A percentile compares a stretch with the other conserved stretches of the same genome.
phyloP scores from a whole-genome alignment of 345 rosid species.

The Syzygium grande region DNA sequence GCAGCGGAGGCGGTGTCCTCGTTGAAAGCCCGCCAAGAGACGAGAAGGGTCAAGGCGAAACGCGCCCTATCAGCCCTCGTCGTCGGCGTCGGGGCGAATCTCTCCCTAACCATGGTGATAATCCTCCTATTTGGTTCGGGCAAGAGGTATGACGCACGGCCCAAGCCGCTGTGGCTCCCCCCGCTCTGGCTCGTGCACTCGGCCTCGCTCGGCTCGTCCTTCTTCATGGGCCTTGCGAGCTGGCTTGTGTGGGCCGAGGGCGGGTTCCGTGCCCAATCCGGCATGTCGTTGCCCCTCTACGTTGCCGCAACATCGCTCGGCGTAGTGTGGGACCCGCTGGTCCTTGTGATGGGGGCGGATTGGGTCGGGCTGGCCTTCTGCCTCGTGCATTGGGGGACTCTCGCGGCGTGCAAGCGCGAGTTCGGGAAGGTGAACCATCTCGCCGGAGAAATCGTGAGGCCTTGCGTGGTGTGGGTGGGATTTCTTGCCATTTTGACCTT shows the following conservation, averaged over 20 bases:
- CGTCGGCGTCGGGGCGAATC: neutral
- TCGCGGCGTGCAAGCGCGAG: slow-evolving; percentile 7
- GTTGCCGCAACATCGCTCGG: slow-evolving; percentile 14
- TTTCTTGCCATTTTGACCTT: slow-evolving; percentile 17
- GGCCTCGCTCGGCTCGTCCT: slow-evolving; percentile 15
- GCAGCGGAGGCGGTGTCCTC: neutral
- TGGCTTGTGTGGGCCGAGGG: slow-evolving; percentile 29
- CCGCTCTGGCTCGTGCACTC: slow-evolving; percentile 15
- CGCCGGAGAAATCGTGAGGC: slow-evolving; percentile 13
- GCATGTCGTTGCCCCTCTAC: slow-evolving; percentile 20
- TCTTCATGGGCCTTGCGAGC: slow-evolving; percentile 24
- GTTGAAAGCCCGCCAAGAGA: neutral
- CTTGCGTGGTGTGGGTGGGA: slow-evolving; percentile 25
- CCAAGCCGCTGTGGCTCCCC: slow-evolving; percentile 26
- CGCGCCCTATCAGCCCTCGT: slow-evolving; percentile 9
- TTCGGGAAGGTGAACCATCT: slow-evolving; percentile 14
- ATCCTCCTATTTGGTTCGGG: slow-evolving; percentile 27
- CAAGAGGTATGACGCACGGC: slow-evolving; percentile 2
- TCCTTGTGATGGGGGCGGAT: slow-evolving; percentile 13
- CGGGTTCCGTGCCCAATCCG: slow-evolving; percentile 6
- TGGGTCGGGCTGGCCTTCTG: slow-evolving; percentile 17
- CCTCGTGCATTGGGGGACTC: slow-evolving; percentile 16
- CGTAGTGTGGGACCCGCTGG: slow-evolving; percentile 29
- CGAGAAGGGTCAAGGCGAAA: neutral
- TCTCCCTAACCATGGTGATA: slow-evolving; percentile 3